These are phyloP conservation scores for Gloeopeniophorella convolvens DNA, from an alignment of 768 basidiomycete species.

Conservation along the genomic window DNA sequence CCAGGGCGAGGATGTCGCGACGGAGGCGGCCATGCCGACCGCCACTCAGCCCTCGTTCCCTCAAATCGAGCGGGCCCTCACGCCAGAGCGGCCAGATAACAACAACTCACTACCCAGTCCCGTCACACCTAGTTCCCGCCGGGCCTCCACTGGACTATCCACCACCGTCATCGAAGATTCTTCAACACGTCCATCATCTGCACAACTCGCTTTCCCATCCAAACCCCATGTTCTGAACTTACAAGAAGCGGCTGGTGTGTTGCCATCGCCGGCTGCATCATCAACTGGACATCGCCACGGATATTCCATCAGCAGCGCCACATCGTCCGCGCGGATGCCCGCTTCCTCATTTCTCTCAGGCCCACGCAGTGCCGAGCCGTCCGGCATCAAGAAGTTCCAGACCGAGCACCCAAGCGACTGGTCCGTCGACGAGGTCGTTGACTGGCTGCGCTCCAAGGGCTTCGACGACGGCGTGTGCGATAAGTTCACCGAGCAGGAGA, in stretches of 20 bases:
- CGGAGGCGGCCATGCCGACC: constrained; percentile 24
- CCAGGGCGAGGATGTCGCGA: neutral
- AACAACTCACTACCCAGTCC: constrained; percentile 21
- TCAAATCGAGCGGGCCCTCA: neutral
- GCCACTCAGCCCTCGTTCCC: constrained; percentile 28
- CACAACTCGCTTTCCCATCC: constrained; percentile 10
- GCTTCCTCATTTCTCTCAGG: constrained; percentile 3
- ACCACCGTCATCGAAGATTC: neutral
- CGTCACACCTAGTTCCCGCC: constrained; percentile 23
- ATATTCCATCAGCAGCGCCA: constrained; percentile 11
- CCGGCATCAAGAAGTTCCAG: constrained; percentile 25
- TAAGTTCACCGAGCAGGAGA: constrained; percentile 96
- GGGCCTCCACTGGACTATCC: constrained; percentile 5
- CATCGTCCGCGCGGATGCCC: constrained; percentile 6
- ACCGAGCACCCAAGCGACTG: constrained; percentile 60
- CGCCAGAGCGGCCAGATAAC: neutral
- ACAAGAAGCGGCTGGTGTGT: constrained; percentile 26
- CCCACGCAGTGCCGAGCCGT: neutral
- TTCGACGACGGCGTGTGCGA: constrained; percentile 79
- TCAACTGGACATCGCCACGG: constrained; percentile 24
- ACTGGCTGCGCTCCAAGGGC: constrained; percentile 79
- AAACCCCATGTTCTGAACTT: constrained; percentile 9
- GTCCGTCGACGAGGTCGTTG: constrained; percentile 82
- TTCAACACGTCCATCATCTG: neutral
- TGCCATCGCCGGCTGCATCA: constrained; percentile 29